Evolutionary conservation across 2,329 filamentous ascomycete species (phyloP).

Genomic region (Reticulascus tulasneorum): DNA sequence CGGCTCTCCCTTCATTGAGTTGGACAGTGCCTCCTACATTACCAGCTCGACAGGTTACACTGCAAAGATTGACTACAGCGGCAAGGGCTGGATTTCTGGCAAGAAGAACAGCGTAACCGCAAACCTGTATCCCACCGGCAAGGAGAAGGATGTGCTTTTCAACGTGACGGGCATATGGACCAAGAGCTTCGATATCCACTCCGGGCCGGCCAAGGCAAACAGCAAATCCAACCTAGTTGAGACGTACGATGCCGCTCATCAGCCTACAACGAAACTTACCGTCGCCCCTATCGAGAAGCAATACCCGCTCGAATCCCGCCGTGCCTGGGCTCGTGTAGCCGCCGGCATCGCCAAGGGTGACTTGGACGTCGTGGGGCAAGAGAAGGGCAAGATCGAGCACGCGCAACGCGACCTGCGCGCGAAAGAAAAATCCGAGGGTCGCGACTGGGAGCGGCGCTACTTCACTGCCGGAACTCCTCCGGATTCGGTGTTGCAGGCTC

Average conservation of each 20-base stretch:
- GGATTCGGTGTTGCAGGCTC: slow-evolving; percentile 41
- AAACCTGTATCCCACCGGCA: slow-evolving; percentile 64
- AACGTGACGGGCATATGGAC: slow-evolving; percentile 90
- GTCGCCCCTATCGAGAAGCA: slow-evolving; percentile 73
- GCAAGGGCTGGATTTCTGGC: slow-evolving; percentile 90
- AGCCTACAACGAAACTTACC: slow-evolving; percentile 61
- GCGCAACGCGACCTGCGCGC: slow-evolving; percentile 72
- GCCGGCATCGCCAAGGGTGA: slow-evolving; percentile 76
- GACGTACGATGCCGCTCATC: slow-evolving; percentile 55
- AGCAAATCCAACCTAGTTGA: slow-evolving; percentile 47
- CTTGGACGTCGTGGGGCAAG: slow-evolving; percentile 71
- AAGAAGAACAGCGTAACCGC: slow-evolving; percentile 92
- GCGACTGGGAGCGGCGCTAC: slow-evolving; percentile 78
- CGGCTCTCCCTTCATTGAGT: slow-evolving; percentile 82
- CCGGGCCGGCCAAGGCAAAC: slow-evolving; percentile 53
- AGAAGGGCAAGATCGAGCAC: slow-evolving; percentile 89
- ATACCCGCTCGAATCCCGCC: slow-evolving; percentile 80
- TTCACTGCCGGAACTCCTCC: slow-evolving; percentile 57
- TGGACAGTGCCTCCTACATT: slow-evolving; percentile 82
- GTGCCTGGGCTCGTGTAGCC: slow-evolving; percentile 85
- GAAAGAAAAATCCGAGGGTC: slow-evolving; percentile 69
- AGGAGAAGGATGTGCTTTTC: slow-evolving; percentile 72
- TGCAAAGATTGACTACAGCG: slow-evolving; percentile 86
- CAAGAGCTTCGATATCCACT: slow-evolving; percentile 73
- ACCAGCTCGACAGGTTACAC: slow-evolving; percentile 82